Percentiles rank a stretch among this genome's conserved stretches.
Evolutionary conservation across 1,284 basidiomycete species (phyloP).

Genomic region (Earliella scabrosa): DNA sequence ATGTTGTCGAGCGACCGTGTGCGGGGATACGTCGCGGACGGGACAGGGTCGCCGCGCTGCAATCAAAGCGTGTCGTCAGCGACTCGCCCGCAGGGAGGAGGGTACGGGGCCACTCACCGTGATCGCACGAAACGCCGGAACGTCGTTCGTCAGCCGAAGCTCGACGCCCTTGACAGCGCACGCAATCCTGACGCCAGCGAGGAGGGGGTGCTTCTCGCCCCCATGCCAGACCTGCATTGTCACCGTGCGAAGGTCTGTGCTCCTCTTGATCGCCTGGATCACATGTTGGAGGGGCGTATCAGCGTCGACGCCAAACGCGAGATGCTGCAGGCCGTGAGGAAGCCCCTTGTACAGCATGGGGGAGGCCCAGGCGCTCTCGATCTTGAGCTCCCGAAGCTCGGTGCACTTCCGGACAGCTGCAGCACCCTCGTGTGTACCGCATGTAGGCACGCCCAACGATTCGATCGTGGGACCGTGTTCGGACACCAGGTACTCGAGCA

Average conservation of each 20-base stretch:
- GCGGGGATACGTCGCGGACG: conserved; percentile 24
- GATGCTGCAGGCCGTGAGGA: conserved; percentile 51
- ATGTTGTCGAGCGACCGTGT: conserved; percentile 23
- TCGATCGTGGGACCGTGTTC: conserved; percentile 51
- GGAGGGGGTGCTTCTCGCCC: conserved; percentile 29
- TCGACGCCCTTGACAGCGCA: conserved; percentile 33
- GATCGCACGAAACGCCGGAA: conserved; percentile 30
- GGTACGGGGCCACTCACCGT: conserved; percentile 22
- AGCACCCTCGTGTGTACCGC: conserved; percentile 49
- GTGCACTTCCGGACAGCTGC: conserved; percentile 51
- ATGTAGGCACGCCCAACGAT: conserved; percentile 61
- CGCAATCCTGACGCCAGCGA: conserved; percentile 31
- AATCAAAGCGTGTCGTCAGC: conserved; percentile 11
- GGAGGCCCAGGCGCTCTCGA: conserved; percentile 53
- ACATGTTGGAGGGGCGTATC: conserved; percentile 56
- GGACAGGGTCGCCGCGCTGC: conserved; percentile 26
- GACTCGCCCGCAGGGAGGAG: background rate
- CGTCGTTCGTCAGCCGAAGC: conserved; percentile 28
- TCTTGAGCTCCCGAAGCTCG: conserved; percentile 52
- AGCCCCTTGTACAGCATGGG: conserved; percentile 53
- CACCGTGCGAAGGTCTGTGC: conserved; percentile 25
- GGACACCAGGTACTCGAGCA: conserved; percentile 56
- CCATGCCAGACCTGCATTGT: conserved; percentile 35
- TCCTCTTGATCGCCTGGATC: conserved; percentile 37
- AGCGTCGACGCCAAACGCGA: conserved; percentile 61